Evolutionary conservation across 345 rosid genomes (phyloP), one percentile per base, ranked within the genome.

Genomic region (Hibiscus tridactylites): DNA sequence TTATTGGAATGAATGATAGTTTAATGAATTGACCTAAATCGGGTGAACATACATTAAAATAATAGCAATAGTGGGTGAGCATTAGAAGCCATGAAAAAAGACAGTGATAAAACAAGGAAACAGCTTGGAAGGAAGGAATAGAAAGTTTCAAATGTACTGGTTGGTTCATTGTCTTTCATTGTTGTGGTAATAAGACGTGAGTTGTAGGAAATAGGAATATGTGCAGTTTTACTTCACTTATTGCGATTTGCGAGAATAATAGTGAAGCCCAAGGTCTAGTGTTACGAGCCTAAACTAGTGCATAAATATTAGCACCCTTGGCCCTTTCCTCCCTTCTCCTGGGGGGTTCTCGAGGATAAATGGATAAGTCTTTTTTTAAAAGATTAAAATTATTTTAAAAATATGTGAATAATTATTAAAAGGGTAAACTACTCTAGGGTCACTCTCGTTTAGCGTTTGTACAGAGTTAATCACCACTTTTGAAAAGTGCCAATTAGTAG

Each of bases 211-310:
- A 8, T 56, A 21, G 17, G 3, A 21, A 31, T 65, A 44, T 65
- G 29, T 46, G 68, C 70, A 13, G 13, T 9, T 63, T 37, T 17
- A 17, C 16, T 44, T 39, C 29, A 42, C 54, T 65, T 0, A 21
- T 21, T 21, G 24, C 11, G 19, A 21, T 21, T 21, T 46, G 0
- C 11, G 31, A 65, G 60, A 49, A 68, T 46, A 52, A n/a, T 21
- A 50, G 59, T 50, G 71, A 68, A 68, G 60, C 46, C 46, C 61
- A 47, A 31, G 60, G 8, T 68, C n/a, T 68, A 4, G 71, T 68
- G 61, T 47, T 29, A 29, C 12, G 71, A 28, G 71, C 71, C 60
- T 17, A 9, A 9, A 39, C 10, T 6, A 1, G 50, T 39, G 9
- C 47, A 63, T n/a, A 37, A 17, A 33, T 8, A 7, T 16, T 7